phyloP scores from a whole-genome alignment of 495 filamentous ascomycete species.

The Elasticomyces elasticus region DNA sequence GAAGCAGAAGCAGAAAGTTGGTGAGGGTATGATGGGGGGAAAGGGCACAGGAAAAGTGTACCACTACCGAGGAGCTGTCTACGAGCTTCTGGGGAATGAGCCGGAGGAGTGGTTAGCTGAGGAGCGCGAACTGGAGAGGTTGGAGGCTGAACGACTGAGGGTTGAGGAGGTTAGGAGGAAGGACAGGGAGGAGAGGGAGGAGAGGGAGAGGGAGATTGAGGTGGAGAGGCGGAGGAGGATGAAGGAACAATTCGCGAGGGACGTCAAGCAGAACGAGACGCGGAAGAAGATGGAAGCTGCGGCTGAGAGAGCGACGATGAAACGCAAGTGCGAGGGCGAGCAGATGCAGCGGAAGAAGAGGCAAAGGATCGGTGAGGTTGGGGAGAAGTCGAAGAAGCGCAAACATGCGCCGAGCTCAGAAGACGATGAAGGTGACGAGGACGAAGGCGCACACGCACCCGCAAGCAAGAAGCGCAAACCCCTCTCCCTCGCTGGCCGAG shows the following conservation, averaged over 20 bases:
- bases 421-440: neutral
- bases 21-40: neutral
- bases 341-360: neutral
- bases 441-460: neutral
- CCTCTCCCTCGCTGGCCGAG: neutral
- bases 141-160: neutral
- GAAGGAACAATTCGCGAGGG: neutral
- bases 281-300: too few relatives aligned
- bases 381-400: neutral
- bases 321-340: neutral
- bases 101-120: conserved; percentile 8
- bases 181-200: neutral
- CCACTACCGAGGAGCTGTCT: conserved; percentile 9
- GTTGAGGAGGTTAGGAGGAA: neutral
- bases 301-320: too few relatives aligned
- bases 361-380: neutral
- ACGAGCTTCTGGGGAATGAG: conserved; percentile 3
- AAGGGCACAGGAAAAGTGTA: neutral
- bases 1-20: neutral
- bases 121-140: conserved; percentile 1
- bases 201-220: neutral
- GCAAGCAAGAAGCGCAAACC: neutral
- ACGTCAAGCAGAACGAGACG: neutral
- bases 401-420: neutral
- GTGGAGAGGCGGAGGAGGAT: neutral